A percentile compares a stretch with the other conserved stretches of the same genome.
Conservation (phyloP, 805 yeast species). For the Ogataea ganodermae region DNA sequence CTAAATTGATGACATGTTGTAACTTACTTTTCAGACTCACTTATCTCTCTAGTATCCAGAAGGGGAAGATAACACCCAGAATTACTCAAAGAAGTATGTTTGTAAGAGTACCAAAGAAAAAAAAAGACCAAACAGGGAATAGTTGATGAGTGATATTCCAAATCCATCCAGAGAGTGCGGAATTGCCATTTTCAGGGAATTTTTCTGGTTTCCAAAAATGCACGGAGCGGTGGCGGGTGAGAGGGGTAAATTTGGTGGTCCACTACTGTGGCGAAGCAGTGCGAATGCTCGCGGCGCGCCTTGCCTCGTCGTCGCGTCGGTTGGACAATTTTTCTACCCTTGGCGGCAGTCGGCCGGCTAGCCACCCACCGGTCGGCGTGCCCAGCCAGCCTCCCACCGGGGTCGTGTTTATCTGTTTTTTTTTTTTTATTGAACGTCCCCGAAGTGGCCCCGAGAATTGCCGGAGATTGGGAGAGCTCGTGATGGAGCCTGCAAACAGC, state of each 20-base stretch:
- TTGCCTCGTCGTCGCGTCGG: neutral
- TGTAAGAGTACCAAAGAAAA: slow-evolving; percentile 16
- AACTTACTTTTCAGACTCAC: slow-evolving; percentile 17
- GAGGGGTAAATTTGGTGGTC: neutral
- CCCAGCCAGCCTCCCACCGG: too few relatives aligned
- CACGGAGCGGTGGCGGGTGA: slow-evolving; percentile 4
- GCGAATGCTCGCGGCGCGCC: too few relatives aligned
- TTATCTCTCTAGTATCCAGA: slow-evolving; percentile 19
- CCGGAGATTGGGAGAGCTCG: neutral
- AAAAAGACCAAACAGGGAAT: slow-evolving; percentile 26
- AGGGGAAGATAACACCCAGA: slow-evolving; percentile 15
- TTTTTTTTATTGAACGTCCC: neutral
- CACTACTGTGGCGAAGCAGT: too few relatives aligned
- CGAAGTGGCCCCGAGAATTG: slow-evolving; percentile 2
- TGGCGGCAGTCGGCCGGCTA: too few relatives aligned
- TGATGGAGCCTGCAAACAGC: neutral
- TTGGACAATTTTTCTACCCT: too few relatives aligned
- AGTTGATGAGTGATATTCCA: slow-evolving; percentile 20
- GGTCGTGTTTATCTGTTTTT: neutral
- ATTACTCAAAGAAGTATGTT: slow-evolving; percentile 23
- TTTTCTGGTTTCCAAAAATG: slow-evolving; percentile 4
- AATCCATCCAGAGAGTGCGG: slow-evolving; percentile 11
- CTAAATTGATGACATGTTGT: neutral
- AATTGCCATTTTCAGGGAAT: slow-evolving; percentile 9
- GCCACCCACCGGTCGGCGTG: too few relatives aligned